A percentile compares a stretch with the other conserved stretches of the same genome.
Conservation (phyloP, 495 filamentous ascomycete species). For the Aspergillus cavernicola region DNA sequence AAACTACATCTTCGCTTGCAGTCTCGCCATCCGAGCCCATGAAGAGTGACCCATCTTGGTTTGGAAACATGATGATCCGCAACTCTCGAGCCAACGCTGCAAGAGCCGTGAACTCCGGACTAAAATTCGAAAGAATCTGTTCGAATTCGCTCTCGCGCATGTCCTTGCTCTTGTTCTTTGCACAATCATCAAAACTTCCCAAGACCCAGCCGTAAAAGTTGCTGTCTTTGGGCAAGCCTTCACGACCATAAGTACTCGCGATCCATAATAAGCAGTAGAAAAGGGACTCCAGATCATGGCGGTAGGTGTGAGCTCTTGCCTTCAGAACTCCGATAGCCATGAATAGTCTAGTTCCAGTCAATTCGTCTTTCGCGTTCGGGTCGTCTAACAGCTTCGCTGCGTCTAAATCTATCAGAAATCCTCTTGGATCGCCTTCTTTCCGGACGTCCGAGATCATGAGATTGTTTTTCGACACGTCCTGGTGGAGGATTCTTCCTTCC, state of each 20-base stretch:
- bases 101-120: too few relatives aligned
- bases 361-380: background rate
- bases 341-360: background rate
- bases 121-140: too few relatives aligned
- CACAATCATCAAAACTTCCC: too few relatives aligned
- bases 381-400: background rate
- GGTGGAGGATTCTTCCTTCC: background rate
- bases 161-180: too few relatives aligned
- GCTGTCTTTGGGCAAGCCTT: too few relatives aligned
- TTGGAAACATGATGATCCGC: too few relatives aligned
- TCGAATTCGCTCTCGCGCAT: too few relatives aligned
- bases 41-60: too few relatives aligned
- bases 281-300: background rate
- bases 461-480: background rate
- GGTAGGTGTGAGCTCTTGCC: background rate
- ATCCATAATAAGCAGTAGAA: background rate
- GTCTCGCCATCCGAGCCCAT: too few relatives aligned
- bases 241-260: background rate
- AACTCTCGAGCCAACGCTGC: too few relatives aligned
- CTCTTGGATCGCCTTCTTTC: background rate
- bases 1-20: too few relatives aligned
- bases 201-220: too few relatives aligned
- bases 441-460: background rate
- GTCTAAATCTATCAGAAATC: background rate
- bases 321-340: background rate